Evolutionary conservation across 2,329 filamentous ascomycete genomes (phyloP).

Genomic region (Neofusicoccum umdonicola): DNA sequence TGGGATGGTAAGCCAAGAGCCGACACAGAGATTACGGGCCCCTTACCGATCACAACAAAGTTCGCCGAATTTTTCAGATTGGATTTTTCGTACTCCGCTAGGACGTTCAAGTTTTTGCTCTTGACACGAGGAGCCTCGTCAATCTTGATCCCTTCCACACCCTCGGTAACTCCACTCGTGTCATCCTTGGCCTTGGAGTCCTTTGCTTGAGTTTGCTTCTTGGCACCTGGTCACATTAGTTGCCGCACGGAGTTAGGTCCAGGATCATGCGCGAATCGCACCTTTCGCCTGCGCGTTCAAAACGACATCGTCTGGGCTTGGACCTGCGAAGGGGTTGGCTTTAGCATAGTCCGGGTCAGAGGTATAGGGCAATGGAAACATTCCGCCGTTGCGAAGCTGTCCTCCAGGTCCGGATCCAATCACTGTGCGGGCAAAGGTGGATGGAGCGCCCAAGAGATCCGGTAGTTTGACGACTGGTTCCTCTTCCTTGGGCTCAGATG

Average conservation of each 20-base stretch:
- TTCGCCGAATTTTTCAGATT: conserved; percentile 77
- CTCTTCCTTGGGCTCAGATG: neutral
- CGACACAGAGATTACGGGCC: neutral
- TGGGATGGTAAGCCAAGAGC: conserved; percentile 32
- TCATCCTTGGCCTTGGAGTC: conserved; percentile 17
- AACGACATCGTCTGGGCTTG: conserved; percentile 90
- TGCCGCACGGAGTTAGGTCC: conserved; percentile 4
- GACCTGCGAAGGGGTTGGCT: conserved; percentile 70
- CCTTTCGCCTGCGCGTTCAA: conserved; percentile 69
- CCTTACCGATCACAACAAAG: conserved; percentile 86
- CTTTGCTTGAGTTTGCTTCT: conserved; percentile 24
- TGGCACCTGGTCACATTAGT: conserved; percentile 26
- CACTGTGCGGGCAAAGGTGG: conserved; percentile 51
- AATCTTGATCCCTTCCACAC: conserved; percentile 48
- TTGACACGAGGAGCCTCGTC: conserved; percentile 55
- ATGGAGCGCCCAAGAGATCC: conserved; percentile 47
- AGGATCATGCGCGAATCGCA: conserved; percentile 22
- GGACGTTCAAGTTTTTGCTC: conserved; percentile 79
- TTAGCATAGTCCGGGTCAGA: conserved; percentile 37
- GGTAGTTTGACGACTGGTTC: conserved; percentile 21
- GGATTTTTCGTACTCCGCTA: conserved; percentile 74
- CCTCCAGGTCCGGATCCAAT: conserved; percentile 35
- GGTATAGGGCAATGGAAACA: conserved; percentile 42
- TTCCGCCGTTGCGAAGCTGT: conserved; percentile 9
- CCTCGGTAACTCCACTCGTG: conserved; percentile 46